Evolutionary conservation across 2,329 filamentous ascomycete species (phyloP).

Genomic region (Sporothrix brunneoviolacea): DNA sequence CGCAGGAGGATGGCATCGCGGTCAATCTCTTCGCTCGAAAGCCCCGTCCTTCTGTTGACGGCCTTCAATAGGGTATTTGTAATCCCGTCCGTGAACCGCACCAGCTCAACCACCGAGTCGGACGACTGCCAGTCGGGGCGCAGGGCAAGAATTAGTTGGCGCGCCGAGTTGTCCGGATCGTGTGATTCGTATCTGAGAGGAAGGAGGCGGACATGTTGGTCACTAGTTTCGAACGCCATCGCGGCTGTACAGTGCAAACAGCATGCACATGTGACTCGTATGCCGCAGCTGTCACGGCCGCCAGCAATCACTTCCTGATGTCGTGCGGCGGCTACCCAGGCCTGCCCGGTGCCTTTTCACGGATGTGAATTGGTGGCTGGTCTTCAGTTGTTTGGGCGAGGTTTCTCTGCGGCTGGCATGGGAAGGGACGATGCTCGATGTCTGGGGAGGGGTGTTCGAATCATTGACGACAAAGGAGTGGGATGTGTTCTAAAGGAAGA

Average conservation of each 20-base stretch:
- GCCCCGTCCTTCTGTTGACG: conserved; percentile 59
- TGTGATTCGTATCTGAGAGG: conserved; percentile 70
- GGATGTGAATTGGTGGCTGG: no score
- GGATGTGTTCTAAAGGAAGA: no score
- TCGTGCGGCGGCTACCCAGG: no score
- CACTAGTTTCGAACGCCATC: conserved; percentile 1
- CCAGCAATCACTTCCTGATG: no score
- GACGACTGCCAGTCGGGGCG: conserved; percentile 68
- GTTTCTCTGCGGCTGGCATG: no score
- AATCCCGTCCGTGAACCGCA: conserved; percentile 94
- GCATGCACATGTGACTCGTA: no score
- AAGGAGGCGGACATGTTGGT: conserved; percentile 46
- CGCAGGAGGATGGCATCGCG: conserved; percentile 79
- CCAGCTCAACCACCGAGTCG: conserved; percentile 55
- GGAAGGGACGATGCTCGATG: no score
- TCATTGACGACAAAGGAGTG: no score
- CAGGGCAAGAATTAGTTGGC: conserved; percentile 70
- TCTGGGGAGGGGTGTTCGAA: no score
- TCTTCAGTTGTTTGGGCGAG: no score
- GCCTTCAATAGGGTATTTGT: conserved; percentile 87
- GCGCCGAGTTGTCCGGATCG: conserved; percentile 71
- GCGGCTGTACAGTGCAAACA: neutral
- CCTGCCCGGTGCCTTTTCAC: no score
- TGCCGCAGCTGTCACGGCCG: neutral
- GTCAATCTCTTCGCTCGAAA: conserved; percentile 72